Evolutionary conservation across 2,329 filamentous ascomycete species (phyloP), one percentile per base, ranked within the genome.

Genomic region (Endothia cerciana): DNA sequence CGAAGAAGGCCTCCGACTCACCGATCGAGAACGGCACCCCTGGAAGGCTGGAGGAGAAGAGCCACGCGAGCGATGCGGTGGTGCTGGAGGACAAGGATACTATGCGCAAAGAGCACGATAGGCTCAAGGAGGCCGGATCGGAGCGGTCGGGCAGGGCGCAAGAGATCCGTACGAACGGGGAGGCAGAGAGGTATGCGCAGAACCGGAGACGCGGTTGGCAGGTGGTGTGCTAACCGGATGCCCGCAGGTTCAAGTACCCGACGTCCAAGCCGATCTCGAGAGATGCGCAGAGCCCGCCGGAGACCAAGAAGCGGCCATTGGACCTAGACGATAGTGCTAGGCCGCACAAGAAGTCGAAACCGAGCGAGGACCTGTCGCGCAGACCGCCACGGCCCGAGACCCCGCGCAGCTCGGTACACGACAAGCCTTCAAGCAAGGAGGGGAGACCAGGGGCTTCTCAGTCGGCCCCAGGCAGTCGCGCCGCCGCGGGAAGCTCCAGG

Each of bases 291-390:
- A 78, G 71, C 73, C 78, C 78, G 47, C 81, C 78, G 8, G 80
- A 82, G 60, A 79, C 73, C 68, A 82, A 79, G 70, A 86, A 85
- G 74, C 82, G 83, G 49, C 68, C 72, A 13, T 73, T 77, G 17
- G 83, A 86, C 19, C 60, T 69, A 7, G 81, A 84, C 25, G 82
- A 83, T 33, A 77, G 79, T 40, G 66, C 71, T 30, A 79, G 82
- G 63, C 77, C 80, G 1, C 76, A 76, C 62, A 87, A 87, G 73
- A 80, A 83, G 64, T 73, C 75, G 30, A 82, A 77, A 65, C 73
- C 79, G 25, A 66, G 60, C 64, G 66, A 68, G 33, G 60, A 65
- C 33, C 30, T 41, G 47, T 28, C 61, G 40, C 66, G 65, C 65
- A 68, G 60, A 38, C 61, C 47, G 43, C 33, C 40, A 22, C 67